phyloP scores from a whole-genome alignment of 768 basidiomycete species.

The Boletus edulis region DNA sequence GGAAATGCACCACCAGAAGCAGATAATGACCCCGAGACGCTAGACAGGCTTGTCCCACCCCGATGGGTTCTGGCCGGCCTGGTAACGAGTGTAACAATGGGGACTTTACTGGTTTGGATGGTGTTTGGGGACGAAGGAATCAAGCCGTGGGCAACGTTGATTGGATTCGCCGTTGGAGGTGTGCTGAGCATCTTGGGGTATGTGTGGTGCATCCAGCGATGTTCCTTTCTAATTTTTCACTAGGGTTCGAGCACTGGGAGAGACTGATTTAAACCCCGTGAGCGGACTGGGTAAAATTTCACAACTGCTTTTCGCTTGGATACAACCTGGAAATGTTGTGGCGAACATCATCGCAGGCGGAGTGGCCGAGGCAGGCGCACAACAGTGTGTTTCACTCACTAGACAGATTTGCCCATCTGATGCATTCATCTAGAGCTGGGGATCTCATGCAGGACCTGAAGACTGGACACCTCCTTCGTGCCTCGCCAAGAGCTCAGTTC shows the following conservation, averaged over 20 bases:
- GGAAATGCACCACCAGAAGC: conserved; percentile 20
- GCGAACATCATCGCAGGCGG: conserved; percentile 97
- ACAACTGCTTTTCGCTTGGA: conserved; percentile 90
- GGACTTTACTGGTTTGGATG: conserved; percentile 79
- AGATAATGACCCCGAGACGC: conserved; percentile 70
- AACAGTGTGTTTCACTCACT: conserved; percentile 55
- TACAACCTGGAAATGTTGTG: conserved; percentile 94
- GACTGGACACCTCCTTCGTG: conserved; percentile 89
- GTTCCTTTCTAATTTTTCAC: conserved; percentile 2
- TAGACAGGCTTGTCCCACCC: conserved; percentile 77
- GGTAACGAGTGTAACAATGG: conserved; percentile 54
- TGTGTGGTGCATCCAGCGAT: conserved; percentile 21
- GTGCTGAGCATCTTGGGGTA: conserved; percentile 87
- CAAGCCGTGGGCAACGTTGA: conserved; percentile 89
- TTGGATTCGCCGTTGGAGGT: conserved; percentile 81
- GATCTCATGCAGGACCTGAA: conserved; percentile 99
- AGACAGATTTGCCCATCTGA: not conserved
- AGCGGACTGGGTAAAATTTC: conserved; percentile 94
- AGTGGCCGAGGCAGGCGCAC: conserved; percentile 94
- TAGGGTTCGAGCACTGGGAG: conserved; percentile 91
- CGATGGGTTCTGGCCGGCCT: conserved; percentile 77
- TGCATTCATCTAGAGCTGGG: conserved; percentile 60
- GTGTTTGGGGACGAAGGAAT: conserved; percentile 92
- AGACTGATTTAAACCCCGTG: conserved; percentile 92
- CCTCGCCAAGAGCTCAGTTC: conserved; percentile 92